Conservation (phyloP, 805 yeast species). For the Hanseniaspora guilliermondii region DNA sequence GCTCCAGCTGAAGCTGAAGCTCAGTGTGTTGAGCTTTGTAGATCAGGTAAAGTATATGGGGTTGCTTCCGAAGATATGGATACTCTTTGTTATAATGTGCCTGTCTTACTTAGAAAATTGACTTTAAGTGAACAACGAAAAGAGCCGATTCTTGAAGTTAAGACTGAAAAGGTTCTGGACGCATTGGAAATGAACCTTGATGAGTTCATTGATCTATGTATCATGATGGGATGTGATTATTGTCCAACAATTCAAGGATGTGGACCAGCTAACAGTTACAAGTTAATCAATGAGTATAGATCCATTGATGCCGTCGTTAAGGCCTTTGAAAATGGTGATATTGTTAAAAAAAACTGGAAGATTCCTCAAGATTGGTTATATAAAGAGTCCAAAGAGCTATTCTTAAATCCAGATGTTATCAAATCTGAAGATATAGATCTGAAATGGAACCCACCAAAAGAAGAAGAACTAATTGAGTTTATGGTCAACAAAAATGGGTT, state of each 20-base stretch:
- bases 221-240: slow-evolving; percentile 90
- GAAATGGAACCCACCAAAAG: slow-evolving; percentile 84
- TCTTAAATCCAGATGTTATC: slow-evolving; percentile 68
- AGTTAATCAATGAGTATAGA: slow-evolving; percentile 75
- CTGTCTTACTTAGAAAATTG: slow-evolving; percentile 69
- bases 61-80: slow-evolving; percentile 99
- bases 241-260: slow-evolving; percentile 91
- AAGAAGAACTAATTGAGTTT: slow-evolving; percentile 67
- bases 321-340: slow-evolving; percentile 34
- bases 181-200: slow-evolving; percentile 62
- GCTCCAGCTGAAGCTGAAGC: slow-evolving; percentile 99
- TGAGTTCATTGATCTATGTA: slow-evolving; percentile 83
- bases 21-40: slow-evolving; percentile 88
- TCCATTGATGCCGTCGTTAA: slow-evolving; percentile 68
- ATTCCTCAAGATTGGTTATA: slow-evolving; percentile 94
- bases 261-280: slow-evolving; percentile 90
- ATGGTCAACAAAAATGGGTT: slow-evolving; percentile 84
- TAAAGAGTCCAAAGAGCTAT: slow-evolving; percentile 73
- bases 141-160: slow-evolving; percentile 78
- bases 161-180: slow-evolving; percentile 52
- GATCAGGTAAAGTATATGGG: slow-evolving; percentile 82
- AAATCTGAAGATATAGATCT: slow-evolving; percentile 49
- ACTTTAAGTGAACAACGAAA: slow-evolving; percentile 91
- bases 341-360: slow-evolving; percentile 42
- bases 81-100: slow-evolving; percentile 83